These are phyloP conservation scores for Monosporozyma solicola DNA, from an alignment of 805 yeast species.

Conservation along the genomic window DNA sequence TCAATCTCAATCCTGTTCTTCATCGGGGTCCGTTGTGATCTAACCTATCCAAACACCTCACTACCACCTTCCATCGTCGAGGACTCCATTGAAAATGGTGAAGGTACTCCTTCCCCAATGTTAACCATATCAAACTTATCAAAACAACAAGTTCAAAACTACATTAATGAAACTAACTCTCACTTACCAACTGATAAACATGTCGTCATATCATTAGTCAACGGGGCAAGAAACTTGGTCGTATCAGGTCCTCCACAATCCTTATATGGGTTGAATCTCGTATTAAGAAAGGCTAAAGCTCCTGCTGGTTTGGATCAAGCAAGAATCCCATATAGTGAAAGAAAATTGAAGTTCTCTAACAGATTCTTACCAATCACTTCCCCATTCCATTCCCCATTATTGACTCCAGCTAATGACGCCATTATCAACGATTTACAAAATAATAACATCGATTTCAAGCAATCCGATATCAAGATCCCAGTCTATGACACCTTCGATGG, in stretches of 20 bases:
- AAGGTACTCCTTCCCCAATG: constrained; percentile 97
- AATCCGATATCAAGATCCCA: constrained; percentile 61
- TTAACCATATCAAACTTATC: constrained; percentile 86
- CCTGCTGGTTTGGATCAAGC: constrained; percentile 92
- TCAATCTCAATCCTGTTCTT: constrained; percentile 82
- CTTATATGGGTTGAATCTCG: constrained; percentile 85
- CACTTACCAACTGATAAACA: constrained; percentile 90
- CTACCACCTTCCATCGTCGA: constrained; percentile 88
- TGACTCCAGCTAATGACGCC: constrained; percentile 58
- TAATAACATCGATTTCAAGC: constrained; percentile 48
- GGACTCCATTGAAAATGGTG: constrained; percentile 88
- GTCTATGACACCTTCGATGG: constrained; percentile 89
- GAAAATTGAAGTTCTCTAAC: constrained; percentile 88
- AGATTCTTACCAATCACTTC: constrained; percentile 91
- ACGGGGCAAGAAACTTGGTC: constrained; percentile 93
- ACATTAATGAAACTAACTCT: constrained; percentile 78
- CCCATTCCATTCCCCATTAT: constrained; percentile 91
- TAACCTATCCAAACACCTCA: constrained; percentile 85
- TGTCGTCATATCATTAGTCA: constrained; percentile 80
- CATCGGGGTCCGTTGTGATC: constrained; percentile 87
- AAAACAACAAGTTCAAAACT: constrained; percentile 65
- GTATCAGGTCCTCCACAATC: constrained; percentile 98
- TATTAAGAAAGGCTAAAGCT: constrained; percentile 90
- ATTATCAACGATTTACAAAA: constrained; percentile 58
- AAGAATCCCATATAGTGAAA: constrained; percentile 85